A percentile compares a stretch with the other conserved stretches of the same genome.
Evolutionary conservation across 192 early-diverging fungal genomes (phyloP).

Genomic region (Podila epicladia): DNA sequence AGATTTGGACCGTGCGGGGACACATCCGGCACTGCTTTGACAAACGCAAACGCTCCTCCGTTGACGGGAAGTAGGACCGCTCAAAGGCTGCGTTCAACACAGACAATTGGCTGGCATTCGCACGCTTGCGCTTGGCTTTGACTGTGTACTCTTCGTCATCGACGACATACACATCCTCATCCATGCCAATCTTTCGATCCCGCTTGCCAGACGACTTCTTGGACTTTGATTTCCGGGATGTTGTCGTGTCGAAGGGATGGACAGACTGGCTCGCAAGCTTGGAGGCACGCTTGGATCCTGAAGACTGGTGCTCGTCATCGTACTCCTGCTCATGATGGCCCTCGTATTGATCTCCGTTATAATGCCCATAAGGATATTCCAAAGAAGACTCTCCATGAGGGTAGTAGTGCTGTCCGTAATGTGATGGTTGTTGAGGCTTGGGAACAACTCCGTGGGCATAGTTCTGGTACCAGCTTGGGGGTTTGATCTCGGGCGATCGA

Average conservation of each 20-base stretch:
- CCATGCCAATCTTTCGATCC: constrained; percentile 33
- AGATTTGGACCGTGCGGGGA: constrained; percentile 93
- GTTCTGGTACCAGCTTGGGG: constrained; percentile 45
- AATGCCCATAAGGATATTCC: constrained; percentile 3
- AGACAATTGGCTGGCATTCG: constrained; percentile 80
- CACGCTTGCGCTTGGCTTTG: constrained; percentile 83
- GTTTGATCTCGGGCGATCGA: constrained; percentile 47
- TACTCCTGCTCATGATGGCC: constrained; percentile 4
- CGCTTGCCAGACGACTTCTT: constrained; percentile 39
- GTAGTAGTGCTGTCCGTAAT: background rate
- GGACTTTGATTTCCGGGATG: constrained; percentile 18
- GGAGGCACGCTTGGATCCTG: constrained; percentile 18
- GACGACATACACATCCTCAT: constrained; percentile 43
- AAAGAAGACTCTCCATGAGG: background rate
- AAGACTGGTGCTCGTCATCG: constrained; percentile 11
- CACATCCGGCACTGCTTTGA: constrained; percentile 88
- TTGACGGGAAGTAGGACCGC: constrained; percentile 84
- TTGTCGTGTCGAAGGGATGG: constrained; percentile 39
- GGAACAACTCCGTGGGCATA: constrained; percentile 42
- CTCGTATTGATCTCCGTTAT: constrained; percentile 13
- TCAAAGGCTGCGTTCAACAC: constrained; percentile 85
- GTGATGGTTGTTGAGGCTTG: constrained; percentile 10
- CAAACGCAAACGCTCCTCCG: constrained; percentile 79
- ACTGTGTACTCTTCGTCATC: constrained; percentile 52
- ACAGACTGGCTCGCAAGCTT: constrained; percentile 17